Evolutionary conservation across 352 stramenopile genomes (phyloP).

Genomic region (Globisporangium paddicum): DNA sequence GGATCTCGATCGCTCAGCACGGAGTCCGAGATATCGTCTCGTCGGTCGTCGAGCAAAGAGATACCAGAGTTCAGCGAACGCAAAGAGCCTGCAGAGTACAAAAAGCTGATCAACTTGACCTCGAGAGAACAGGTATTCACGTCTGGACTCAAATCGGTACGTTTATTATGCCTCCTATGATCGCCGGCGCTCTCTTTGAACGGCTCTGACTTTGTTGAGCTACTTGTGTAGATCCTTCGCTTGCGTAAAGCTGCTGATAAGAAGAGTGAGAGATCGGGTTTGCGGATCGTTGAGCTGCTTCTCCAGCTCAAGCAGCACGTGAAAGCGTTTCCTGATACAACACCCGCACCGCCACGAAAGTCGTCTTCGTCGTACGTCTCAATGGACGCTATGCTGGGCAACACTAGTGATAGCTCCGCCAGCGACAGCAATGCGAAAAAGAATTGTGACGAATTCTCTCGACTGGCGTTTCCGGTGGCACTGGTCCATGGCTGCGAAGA

Average conservation of each 20-base stretch:
- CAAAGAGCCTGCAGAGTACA: background rate
- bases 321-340: constrained; percentile 22
- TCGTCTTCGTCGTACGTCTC: constrained; percentile 24
- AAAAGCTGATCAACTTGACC: constrained; percentile 10
- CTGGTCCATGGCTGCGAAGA: constrained; percentile 28
- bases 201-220: background rate
- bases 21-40: background rate
- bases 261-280: constrained; percentile 6
- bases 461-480: constrained; percentile 15
- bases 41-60: background rate
- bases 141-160: constrained; percentile 31
- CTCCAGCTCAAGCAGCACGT: constrained; percentile 34
- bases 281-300: constrained; percentile 21
- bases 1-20: constrained; percentile 4
- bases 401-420: constrained; percentile 7
- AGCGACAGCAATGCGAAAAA: constrained; percentile 7
- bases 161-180: background rate
- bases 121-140: constrained; percentile 12
- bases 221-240: constrained; percentile 22
- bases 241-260: constrained; percentile 15
- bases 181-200: background rate
- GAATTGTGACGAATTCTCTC: constrained; percentile 17
- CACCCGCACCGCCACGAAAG: constrained; percentile 4
- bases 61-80: background rate
- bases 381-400: constrained; percentile 42